Evolutionary conservation across 495 filamentous ascomycete genomes (phyloP), one percentile per base, ranked within the genome.

Genomic region (Hypoxylon cercidicola): DNA sequence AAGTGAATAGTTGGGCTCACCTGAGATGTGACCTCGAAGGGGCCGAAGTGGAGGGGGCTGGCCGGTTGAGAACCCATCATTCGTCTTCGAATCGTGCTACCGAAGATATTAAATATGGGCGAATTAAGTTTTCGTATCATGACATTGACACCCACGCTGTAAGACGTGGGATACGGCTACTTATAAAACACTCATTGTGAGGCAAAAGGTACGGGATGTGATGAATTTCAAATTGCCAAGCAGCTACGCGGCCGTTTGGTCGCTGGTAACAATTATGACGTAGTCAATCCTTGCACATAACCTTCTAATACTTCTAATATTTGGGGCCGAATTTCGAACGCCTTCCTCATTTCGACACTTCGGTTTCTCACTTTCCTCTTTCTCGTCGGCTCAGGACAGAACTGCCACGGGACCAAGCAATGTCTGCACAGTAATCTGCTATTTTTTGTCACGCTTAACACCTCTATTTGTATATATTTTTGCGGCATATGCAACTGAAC

Each of bases 1-100:
- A 6, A 41, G 15, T 8, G n/a, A 15, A 15, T 15, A 11, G 13
- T 4, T 61, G 12, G 40, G 47, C 30, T 56, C 73, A 85, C 86
- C 73, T 89, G 87, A 48, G 78, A 74, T 10, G 88, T 89, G 46
- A 91, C 87, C 18, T 88, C 78, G 60, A 87, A 90, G 12, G 82
- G 77, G 16, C 87, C 88, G 58, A 91, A 91, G 74, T 85, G 76
- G 53, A 90, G 78, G 28, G 77, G 71, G 19, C 72, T 62, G 3
- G 30, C n/a, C 13, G 53, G 23, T 16, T 15, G 41, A 7, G 65
- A 68, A 52, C 55, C 55, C 55, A 63, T 63, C 8, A 41, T 63
- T 49, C 65, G 60, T 55, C 30, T 63, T 30, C 15, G 43, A n/a
- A 35, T 13, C 11, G 32, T 8, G 39, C 43, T 50, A 20, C 20